Evolutionary conservation across 345 rosid species (phyloP), one percentile per base, ranked within the genome.

Genomic region (Bretschneidera sinensis): DNA sequence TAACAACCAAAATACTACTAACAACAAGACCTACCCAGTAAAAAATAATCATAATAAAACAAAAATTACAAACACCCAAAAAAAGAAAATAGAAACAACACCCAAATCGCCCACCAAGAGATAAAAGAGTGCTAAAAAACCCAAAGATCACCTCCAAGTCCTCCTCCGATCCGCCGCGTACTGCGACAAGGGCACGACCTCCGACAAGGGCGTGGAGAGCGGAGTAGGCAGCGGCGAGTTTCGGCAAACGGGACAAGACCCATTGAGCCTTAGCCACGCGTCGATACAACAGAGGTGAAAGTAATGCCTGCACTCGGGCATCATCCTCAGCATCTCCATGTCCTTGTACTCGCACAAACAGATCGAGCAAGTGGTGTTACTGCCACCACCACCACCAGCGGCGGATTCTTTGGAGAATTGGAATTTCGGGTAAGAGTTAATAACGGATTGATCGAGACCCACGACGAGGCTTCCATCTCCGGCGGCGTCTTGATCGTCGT

Each of bases 181-280:
- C 77, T 82, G 99, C 1, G 97, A 88, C 45, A 91, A 78, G 4
- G 99, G 99, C 13, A 94, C 99, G 60, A 94, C 83, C 76, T 94
- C 99, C 51, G 94, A 86, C 66, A 94, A 68, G 31, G 99, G 99
- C 9, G 99, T 94, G 9, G 99, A 90, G 14, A 84, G 71, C 57
- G 99, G 99, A n/a, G 99, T 94, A 1, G 77, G 63, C 2, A 67
- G 65, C 17, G 77, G 77, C 48, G 99, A 94, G 84, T 94, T 94
- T 65, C 99, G 85, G 66, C 99, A 94, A 61, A 94, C 92, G 0
- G 99, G 99, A 51, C 99, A 94, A 19, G 99, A 94, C 48, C 96
- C 96, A 64, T 88, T 94, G 34, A 90, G 99, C 82, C 85, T 94
- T n/a, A 94, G 80, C 99, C 99, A 94, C 23, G 96, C 85, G 59